A percentile compares a stretch with the other conserved stretches of the same genome.
Evolutionary conservation across 108 stramenopile species (phyloP).

Genomic region (Pseudonitzschia pungens): DNA sequence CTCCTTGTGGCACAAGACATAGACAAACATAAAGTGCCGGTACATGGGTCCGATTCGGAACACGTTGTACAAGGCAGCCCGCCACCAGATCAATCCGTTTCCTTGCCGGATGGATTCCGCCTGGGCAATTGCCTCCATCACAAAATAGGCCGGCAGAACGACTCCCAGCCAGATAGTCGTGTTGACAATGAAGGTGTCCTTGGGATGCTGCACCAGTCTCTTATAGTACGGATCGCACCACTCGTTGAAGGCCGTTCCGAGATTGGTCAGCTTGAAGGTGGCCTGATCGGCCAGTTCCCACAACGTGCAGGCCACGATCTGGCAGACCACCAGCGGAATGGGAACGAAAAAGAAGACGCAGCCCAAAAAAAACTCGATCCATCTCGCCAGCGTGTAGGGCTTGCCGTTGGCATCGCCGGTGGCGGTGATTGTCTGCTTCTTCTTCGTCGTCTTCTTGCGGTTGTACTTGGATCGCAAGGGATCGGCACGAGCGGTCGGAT

Average conservation of each 20-base stretch:
- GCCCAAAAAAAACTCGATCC: not conserved
- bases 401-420: not conserved
- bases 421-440: not conserved
- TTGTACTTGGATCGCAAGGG: not conserved
- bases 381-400: not conserved
- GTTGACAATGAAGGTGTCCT: not conserved
- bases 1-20: conserved; percentile 29
- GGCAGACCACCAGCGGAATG: not conserved
- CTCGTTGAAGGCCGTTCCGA: not conserved
- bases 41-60: conserved; percentile 28
- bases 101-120: not conserved
- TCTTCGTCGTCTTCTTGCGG: no score
- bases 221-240: not conserved
- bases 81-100: not conserved
- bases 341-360: not conserved
- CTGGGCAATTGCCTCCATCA: not conserved
- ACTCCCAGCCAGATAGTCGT: not conserved
- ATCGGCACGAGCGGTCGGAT: not conserved
- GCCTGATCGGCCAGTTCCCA: not conserved
- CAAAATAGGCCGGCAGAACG: not conserved
- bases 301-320: not conserved
- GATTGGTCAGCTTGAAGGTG: not conserved
- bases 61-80: conserved; percentile 9
- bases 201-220: not conserved
- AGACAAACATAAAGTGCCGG: conserved; percentile 27